A percentile compares a stretch with the other conserved stretches of the same genome.
Evolutionary conservation across 1,139 yeast species (phyloP).

Genomic region (Zygosaccharomyces pseudobailii): DNA sequence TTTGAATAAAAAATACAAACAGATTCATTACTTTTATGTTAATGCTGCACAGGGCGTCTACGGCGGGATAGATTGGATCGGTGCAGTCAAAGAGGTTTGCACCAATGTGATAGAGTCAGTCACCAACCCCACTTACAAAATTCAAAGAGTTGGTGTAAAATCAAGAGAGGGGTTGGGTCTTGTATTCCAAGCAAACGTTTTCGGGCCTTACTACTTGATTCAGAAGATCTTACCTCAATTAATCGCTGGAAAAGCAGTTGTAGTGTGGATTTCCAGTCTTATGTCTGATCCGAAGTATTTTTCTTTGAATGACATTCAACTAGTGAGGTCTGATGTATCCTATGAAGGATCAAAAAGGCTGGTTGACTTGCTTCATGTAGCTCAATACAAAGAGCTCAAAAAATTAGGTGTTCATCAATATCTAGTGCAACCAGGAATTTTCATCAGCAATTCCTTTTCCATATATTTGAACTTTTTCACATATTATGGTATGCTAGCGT

Average conservation of each 20-base stretch:
- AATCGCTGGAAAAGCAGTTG: conserved; percentile 50
- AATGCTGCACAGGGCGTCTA: conserved; percentile 91
- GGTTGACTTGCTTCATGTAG: conserved; percentile 76
- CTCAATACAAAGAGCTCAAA: conserved; percentile 51
- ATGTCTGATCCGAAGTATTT: conserved; percentile 71
- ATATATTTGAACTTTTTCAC: conserved; percentile 72
- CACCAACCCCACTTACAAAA: conserved; percentile 78
- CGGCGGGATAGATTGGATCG: conserved; percentile 79
- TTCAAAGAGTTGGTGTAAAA: conserved; percentile 69
- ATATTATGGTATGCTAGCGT: conserved; percentile 74
- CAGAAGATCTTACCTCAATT: conserved; percentile 56
- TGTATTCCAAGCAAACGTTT: conserved; percentile 91
- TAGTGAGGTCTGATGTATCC: conserved; percentile 57
- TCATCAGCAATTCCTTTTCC: conserved; percentile 76
- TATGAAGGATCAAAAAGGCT: conserved; percentile 92
- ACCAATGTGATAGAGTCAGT: conserved; percentile 70
- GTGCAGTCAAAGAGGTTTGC: conserved; percentile 63
- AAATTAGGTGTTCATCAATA: conserved; percentile 60
- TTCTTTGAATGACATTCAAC: conserved; percentile 69
- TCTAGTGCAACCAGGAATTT: conserved; percentile 90
- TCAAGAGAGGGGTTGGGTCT: conserved; percentile 74
- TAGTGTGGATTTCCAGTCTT: conserved; percentile 82
- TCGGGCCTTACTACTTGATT: conserved; percentile 84
- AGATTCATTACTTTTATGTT: conserved; percentile 71
- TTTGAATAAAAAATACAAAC: conserved; percentile 53